Evolutionary conservation across 2,329 filamentous ascomycete species (phyloP).

Genomic region (Cercospora janseana): DNA sequence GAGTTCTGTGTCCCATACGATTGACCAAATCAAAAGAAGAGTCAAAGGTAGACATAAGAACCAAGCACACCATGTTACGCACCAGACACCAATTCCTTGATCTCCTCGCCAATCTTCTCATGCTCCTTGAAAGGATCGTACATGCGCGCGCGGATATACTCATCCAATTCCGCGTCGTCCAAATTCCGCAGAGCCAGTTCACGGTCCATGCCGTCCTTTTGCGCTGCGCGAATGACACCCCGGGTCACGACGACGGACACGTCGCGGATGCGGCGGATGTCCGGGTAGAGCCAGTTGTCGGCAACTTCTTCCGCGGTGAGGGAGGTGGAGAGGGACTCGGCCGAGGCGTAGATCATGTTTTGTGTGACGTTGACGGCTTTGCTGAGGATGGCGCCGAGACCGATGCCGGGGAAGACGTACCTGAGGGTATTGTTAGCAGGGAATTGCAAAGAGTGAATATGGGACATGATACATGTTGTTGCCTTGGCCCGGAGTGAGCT

Average conservation of each 20-base stretch:
- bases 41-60: constrained; percentile 8
- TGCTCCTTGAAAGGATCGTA: constrained; percentile 52
- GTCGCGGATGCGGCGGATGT: constrained; percentile 86
- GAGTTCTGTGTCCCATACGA: constrained; percentile 6
- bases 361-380: constrained; percentile 86
- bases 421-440: constrained; percentile 8
- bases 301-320: constrained; percentile 79
- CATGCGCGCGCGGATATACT: constrained; percentile 58
- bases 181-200: constrained; percentile 62
- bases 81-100: constrained; percentile 23
- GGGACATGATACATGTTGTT: constrained; percentile 61
- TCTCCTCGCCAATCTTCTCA: constrained; percentile 39
- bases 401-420: constrained; percentile 95
- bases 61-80: constrained; percentile 9
- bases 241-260: constrained; percentile 82
- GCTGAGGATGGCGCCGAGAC: constrained; percentile 86
- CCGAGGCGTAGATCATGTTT: constrained; percentile 95
- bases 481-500: constrained; percentile 58
- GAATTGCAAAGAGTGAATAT: not conserved
- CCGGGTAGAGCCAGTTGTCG: constrained; percentile 80
- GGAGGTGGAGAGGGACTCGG: constrained; percentile 72
- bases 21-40: not conserved
- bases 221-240: constrained; percentile 89
- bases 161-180: constrained; percentile 66
- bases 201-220: constrained; percentile 65